These are phyloP conservation scores for Cyclanthera cordifolia DNA, from an alignment of 306 rosid species.

Conservation along the genomic window DNA sequence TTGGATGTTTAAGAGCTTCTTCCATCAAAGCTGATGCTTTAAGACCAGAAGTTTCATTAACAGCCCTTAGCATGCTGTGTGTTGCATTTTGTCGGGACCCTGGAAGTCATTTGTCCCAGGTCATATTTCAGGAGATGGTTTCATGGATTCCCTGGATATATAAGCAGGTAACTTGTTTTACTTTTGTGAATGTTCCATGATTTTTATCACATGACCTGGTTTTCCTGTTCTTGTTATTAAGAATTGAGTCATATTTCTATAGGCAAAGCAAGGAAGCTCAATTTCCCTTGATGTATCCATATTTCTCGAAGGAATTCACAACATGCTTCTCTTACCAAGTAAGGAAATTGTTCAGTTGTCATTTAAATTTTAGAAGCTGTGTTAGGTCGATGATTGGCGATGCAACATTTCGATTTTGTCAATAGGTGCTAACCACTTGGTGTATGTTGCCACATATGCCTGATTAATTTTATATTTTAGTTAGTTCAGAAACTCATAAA, in stretches of 20 bases:
- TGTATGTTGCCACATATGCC: background rate
- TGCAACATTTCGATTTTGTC: background rate
- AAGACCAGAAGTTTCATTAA: slow-evolving; percentile 47
- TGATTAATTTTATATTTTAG: background rate
- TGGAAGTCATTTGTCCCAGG: slow-evolving; percentile 43
- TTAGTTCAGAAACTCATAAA: background rate
- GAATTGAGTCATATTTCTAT: slow-evolving; percentile 21
- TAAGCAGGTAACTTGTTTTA: slow-evolving; percentile 53
- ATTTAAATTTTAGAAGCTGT: slow-evolving; percentile 13
- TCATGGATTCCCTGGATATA: slow-evolving; percentile 80
- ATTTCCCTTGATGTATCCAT: slow-evolving; percentile 38
- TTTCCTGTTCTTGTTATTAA: slow-evolving; percentile 15
- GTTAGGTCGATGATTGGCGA: slow-evolving; percentile 12
- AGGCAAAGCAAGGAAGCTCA: slow-evolving; percentile 53
- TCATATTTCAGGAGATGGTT: slow-evolving; percentile 57
- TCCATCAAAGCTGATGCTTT: slow-evolving; percentile 26
- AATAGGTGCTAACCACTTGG: background rate
- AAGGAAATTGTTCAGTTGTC: slow-evolving; percentile 31
- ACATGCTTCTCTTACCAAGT: slow-evolving; percentile 57
- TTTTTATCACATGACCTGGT: slow-evolving; percentile 3
- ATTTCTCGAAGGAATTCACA: slow-evolving; percentile 82
- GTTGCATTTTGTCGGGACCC: slow-evolving; percentile 57
- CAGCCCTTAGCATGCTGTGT: slow-evolving; percentile 80
- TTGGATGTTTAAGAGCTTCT: slow-evolving; percentile 40
- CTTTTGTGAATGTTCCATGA: slow-evolving; percentile 12